Evolutionary conservation across 139 green algal species (phyloP), one percentile per base, ranked within the genome.

Genomic region (Micractinium conductrix): DNA sequence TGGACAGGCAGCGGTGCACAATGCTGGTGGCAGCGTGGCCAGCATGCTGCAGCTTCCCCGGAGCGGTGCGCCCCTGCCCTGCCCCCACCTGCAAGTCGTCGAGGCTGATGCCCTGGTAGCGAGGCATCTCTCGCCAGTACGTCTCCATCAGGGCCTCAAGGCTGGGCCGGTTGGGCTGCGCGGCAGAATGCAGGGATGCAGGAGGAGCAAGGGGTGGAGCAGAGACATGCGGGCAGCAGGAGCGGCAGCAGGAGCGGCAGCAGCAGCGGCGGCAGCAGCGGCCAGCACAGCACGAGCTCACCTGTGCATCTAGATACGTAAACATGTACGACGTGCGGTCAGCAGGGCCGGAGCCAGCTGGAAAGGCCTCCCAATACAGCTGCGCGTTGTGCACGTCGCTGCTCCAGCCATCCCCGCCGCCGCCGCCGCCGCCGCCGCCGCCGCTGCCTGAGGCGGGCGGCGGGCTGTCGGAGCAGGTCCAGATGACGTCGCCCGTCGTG

Each of bases 321-420:
- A 99, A 99, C 92, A 99, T 94, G 92, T 99, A 99, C 33, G 96
- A 99, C 10, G 97, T 99, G 30, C 97, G 92, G 90, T 98, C 94
- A 9, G 69, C 88, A 6, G 91, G 85, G 16, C 93, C 94, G 33
- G 85, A 92, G 78, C 89, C 91, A 14, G 95, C 93, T 37, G 96
- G 95, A 79, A 98, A 99, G 1, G 94, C 95, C 89, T 98, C 96
- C 96, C 95, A 98, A 83, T 97, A 98, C 71, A 85, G n/a, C 44
- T 84, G 71, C 14, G 40, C 30, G 45, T 86, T 83, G 43, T n/a
- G n/a, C n/a, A 73, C 58, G 38, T 8, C 53, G 60, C 53, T 71
- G 30, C 86, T 82, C 40, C 86, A 83, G 82, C 62, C 45, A 37
- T 21, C 26, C 16, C 58, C 58, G 55, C 35, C 24, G 38, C 70